Base-by-base conservation (phyloP, 208 protist genomes). In the Leishmania tropica region DNA sequence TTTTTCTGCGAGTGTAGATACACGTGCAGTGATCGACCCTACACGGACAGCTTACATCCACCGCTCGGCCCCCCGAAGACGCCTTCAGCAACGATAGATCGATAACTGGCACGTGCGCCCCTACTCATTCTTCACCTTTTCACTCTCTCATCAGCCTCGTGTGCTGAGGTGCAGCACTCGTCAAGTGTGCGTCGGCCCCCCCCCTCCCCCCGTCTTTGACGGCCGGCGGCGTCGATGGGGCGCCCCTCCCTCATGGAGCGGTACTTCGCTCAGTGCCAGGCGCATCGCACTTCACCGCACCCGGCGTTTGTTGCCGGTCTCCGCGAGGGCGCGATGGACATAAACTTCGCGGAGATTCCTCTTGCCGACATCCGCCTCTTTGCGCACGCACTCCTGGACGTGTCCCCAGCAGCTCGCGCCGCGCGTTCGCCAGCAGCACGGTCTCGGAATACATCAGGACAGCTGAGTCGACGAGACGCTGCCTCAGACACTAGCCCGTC, bases 201-300 rank as follows among this genome's bases (percentile, higher is more conserved):
- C 21, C 47, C 45, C 47, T 47, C 67, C 67, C 28, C 31, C 58
- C 15, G 28, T 65, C 53, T 68, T 13, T 28, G 28, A 35, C 47
- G 28, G 24, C 17, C 48, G 51, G 37, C 40, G 19, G 56, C 37
- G 54, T 19, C 73, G 19, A 94, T 95, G 92, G 78, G 80, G 1
- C 76, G 77, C 0, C 70, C 60, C 53, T 72, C 75, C 24, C 65
- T 93, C 8, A 71, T 91, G 62, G 78, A 85, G 37, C 88, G 87
- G 45, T 96, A 96, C 79, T 83, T 93, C 53, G 73, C 80, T 45
- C 86, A 92, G 76, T 96, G 90, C 81, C 74, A 86, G 67, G 79
- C 83, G 51, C 89, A 88, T 48, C 86, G 76, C 54, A 81, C 82
- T 0, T 78, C 86, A n/a, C 89, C 90, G 8, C 89, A 86, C 62